A percentile compares a stretch with the other conserved stretches of the same genome.
Evolutionary conservation across 495 filamentous ascomycete species (phyloP).

Genomic region (Neurospora sp.): DNA sequence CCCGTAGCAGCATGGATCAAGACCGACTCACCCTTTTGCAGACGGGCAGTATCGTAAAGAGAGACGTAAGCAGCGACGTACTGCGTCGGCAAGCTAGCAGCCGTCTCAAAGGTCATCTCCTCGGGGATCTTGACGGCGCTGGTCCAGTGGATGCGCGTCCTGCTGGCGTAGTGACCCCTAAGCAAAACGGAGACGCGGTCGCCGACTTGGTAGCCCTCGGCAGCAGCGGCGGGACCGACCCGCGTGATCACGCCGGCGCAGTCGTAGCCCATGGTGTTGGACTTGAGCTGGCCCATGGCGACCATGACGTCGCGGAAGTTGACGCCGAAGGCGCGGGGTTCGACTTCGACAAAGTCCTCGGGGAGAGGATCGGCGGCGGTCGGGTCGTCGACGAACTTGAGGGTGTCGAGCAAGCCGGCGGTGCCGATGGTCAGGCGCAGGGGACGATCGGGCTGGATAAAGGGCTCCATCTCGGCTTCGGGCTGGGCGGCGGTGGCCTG

Average conservation of each 20-base stretch:
- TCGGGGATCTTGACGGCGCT: conserved; percentile 32
- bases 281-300: conserved; percentile 38
- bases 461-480: conserved; percentile 11
- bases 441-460: conserved; percentile 19
- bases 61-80: conserved; percentile 46
- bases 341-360: conserved; percentile 29
- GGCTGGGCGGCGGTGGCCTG: not conserved
- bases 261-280: conserved; percentile 32
- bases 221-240: conserved; percentile 39
- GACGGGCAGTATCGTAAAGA: conserved; percentile 25
- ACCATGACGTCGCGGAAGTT: conserved; percentile 41
- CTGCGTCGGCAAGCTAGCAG: conserved; percentile 42
- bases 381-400: conserved; percentile 22
- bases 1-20: conserved; percentile 51
- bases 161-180: conserved; percentile 18
- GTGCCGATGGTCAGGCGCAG: conserved; percentile 23
- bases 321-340: conserved; percentile 31
- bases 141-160: conserved; percentile 4
- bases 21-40: conserved; percentile 40
- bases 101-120: conserved; percentile 35
- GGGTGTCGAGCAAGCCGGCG: conserved; percentile 21
- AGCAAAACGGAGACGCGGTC: conserved; percentile 36
- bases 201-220: conserved; percentile 29
- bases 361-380: conserved; percentile 9
- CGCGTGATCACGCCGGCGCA: conserved; percentile 38